phyloP scores from a whole-genome alignment of 495 filamentous ascomycete species.

The Annulohypoxylon bovei region DNA sequence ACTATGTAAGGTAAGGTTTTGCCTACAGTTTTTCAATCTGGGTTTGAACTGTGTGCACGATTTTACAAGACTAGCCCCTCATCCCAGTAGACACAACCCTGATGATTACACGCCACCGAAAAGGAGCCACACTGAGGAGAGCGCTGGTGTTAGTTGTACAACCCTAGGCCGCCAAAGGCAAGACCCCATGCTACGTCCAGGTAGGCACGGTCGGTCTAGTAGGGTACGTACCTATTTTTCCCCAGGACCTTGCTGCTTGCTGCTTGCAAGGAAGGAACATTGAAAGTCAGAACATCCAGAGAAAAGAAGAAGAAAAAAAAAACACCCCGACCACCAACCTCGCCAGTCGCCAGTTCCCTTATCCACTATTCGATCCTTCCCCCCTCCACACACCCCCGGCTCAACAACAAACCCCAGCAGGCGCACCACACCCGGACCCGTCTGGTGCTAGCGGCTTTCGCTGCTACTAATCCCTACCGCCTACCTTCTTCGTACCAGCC shows the following conservation, averaged over 20 bases:
- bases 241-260: not conserved
- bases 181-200: constrained; percentile 36
- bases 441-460: constrained; percentile 43
- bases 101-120: constrained; percentile 47
- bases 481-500: constrained; percentile 3
- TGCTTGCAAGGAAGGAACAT: constrained; percentile 16
- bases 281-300: not conserved
- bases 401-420: constrained; percentile 46
- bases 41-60: constrained; percentile 24
- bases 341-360: constrained; percentile 26
- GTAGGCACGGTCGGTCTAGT: not conserved
- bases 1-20: not conserved
- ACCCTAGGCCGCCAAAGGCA: constrained; percentile 40
- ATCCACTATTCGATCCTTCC: constrained; percentile 40
- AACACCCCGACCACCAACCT: constrained; percentile 36
- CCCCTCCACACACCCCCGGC: constrained; percentile 41
- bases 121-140: constrained; percentile 45
- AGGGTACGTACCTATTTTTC: constrained; percentile 18
- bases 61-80: constrained; percentile 38
- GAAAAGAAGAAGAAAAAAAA: not conserved
- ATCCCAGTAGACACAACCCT: constrained; percentile 37
- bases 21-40: constrained; percentile 9
- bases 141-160: constrained; percentile 44
- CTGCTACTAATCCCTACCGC: constrained; percentile 38
- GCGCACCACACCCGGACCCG: constrained; percentile 42